These are phyloP conservation scores for Septoria petroselini DNA, from an alignment of 2,329 filamentous ascomycete species.

Conservation along the genomic window DNA sequence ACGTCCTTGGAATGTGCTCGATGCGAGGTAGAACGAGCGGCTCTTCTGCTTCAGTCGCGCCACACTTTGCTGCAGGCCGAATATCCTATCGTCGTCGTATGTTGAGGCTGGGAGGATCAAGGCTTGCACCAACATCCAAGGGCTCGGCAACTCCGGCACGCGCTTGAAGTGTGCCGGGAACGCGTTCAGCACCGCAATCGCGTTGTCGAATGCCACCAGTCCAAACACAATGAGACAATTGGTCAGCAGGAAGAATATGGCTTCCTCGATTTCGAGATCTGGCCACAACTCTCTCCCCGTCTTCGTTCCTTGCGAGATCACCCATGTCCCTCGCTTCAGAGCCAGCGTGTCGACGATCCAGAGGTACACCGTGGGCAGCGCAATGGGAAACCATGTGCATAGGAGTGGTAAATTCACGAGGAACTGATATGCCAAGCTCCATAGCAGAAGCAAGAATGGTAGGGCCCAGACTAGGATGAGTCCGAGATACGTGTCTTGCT, in stretches of 20 bases:
- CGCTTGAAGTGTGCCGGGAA: conserved; percentile 58
- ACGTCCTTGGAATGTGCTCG: conserved; percentile 64
- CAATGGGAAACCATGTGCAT: conserved; percentile 59
- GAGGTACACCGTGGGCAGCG: conserved; percentile 64
- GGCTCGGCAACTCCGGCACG: conserved; percentile 51
- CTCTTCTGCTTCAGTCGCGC: conserved; percentile 61
- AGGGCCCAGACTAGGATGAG: conserved; percentile 67
- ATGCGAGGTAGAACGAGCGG: conserved; percentile 70
- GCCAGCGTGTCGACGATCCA: conserved; percentile 71
- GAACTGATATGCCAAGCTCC: conserved; percentile 62
- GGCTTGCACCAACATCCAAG: conserved; percentile 52
- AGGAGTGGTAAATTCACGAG: conserved; percentile 58
- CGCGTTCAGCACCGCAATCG: conserved; percentile 61
- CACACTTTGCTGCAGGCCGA: conserved; percentile 59
- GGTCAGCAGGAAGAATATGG: conserved; percentile 68
- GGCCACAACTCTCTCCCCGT: conserved; percentile 61
- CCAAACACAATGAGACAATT: conserved; percentile 69
- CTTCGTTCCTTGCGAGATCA: conserved; percentile 66
- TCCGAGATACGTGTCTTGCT: conserved; percentile 62
- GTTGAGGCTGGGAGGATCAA: conserved; percentile 48
- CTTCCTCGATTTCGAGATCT: conserved; percentile 69
- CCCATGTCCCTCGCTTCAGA: conserved; percentile 66
- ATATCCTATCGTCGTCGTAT: conserved; percentile 59
- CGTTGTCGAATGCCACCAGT: conserved; percentile 66
- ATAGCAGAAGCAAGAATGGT: conserved; percentile 63